These are phyloP conservation scores for Paramarasmius palmivorus DNA, from an alignment of 1,284 basidiomycete genomes.

Conservation along the genomic window DNA sequence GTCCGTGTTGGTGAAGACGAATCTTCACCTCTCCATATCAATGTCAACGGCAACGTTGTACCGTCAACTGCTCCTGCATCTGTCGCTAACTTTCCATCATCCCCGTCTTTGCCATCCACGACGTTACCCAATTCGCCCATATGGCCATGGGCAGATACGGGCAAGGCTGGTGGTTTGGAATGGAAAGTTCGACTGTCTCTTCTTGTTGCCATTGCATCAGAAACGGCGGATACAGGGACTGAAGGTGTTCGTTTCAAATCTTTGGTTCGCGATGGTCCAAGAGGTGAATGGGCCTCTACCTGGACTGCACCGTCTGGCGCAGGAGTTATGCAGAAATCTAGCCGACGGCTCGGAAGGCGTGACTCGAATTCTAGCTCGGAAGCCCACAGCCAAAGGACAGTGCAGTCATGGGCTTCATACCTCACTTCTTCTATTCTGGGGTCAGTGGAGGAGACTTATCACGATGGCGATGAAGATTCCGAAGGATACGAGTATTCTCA, in stretches of 20 bases:
- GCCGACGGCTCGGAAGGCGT: conserved; percentile 23
- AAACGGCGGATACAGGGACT: conserved; percentile 39
- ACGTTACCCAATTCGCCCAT: not conserved
- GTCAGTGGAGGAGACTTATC: conserved; percentile 47
- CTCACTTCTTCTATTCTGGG: conserved; percentile 56
- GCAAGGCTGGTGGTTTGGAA: conserved; percentile 66
- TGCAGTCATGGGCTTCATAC: conserved; percentile 48
- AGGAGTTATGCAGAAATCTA: conserved; percentile 1
- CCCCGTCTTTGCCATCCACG: conserved; percentile 1
- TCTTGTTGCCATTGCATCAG: conserved; percentile 68
- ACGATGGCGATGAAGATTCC: conserved; percentile 50
- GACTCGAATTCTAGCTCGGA: not conserved
- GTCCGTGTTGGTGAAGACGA: conserved; percentile 42
- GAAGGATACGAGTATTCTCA: conserved; percentile 25
- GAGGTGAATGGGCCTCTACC: conserved; percentile 69
- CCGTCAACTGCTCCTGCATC: not conserved
- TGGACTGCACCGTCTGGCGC: conserved; percentile 48
- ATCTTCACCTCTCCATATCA: conserved; percentile 7
- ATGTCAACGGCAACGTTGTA: not conserved
- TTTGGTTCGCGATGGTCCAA: conserved; percentile 53
- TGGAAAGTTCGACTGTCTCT: conserved; percentile 86
- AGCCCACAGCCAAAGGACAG: not conserved
- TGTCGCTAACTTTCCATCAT: not conserved
- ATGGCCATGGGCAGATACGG: conserved; percentile 1
- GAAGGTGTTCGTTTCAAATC: conserved; percentile 57